A percentile compares a stretch with the other conserved stretches of the same genome.
phyloP scores from a whole-genome alignment of 306 rosid genomes.

The Lathyrus tuberosus region DNA sequence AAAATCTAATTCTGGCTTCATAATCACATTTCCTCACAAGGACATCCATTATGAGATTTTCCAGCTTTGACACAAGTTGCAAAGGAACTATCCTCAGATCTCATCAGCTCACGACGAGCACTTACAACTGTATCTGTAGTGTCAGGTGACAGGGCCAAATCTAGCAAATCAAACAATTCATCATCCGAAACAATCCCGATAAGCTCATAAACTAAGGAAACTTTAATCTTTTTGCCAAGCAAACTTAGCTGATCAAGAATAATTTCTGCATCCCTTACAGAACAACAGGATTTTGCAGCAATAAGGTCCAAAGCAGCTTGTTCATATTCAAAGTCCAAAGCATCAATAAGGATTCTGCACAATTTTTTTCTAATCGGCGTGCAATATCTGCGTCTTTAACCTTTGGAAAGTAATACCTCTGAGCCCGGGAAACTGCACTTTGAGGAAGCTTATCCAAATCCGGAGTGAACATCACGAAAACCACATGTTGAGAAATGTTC shows the following conservation, averaged over 20 bases:
- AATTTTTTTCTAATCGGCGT: conserved; percentile 57
- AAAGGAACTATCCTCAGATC: conserved; percentile 78
- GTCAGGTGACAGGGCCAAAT: conserved; percentile 87
- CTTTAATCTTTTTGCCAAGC: conserved; percentile 66
- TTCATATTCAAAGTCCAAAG: conserved; percentile 54
- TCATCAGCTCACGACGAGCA: conserved; percentile 73
- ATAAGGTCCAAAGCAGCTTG: conserved; percentile 70
- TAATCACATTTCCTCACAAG: conserved; percentile 45
- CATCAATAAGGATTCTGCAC: conserved; percentile 30
- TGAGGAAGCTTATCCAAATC: conserved; percentile 70
- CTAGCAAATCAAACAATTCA: conserved; percentile 79
- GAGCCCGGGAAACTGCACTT: conserved; percentile 69
- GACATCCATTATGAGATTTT: too few relatives aligned
- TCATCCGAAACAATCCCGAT: conserved; percentile 83
- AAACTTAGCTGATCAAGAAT: conserved; percentile 93
- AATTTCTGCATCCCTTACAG: conserved; percentile 94
- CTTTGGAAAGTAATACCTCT: conserved; percentile 74
- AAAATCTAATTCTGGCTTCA: conserved; percentile 57
- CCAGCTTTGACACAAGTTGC: conserved; percentile 80
- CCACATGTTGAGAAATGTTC: conserved; percentile 61
- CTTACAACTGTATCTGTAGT: conserved; percentile 70
- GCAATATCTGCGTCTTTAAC: conserved; percentile 69
- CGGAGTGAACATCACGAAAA: conserved; percentile 83
- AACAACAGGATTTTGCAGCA: conserved; percentile 73
- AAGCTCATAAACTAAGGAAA: conserved; percentile 66